Conservation (phyloP, 371 early-diverging fungal species). For the Syncephalastrum sp. region DNA sequence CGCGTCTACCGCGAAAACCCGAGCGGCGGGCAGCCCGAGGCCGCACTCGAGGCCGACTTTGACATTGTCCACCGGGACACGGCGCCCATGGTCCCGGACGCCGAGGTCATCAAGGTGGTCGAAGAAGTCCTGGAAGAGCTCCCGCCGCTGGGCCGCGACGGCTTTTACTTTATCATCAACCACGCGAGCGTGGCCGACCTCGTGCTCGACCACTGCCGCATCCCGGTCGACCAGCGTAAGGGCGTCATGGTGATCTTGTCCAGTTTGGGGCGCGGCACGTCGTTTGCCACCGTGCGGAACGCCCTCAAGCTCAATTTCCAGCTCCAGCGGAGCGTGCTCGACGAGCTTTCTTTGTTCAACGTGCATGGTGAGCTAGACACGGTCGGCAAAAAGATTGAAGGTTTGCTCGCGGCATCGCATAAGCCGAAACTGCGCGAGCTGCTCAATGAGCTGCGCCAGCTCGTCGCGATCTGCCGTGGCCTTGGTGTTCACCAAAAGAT, state of each 20-base stretch:
- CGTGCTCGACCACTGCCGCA: conserved; percentile 65
- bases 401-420: conserved; percentile 55
- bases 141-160: conserved; percentile 63
- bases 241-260: conserved; percentile 58
- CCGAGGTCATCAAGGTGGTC: conserved; percentile 86
- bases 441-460: conserved; percentile 44
- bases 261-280: conserved; percentile 56
- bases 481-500: conserved; percentile 69
- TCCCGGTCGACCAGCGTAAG: conserved; percentile 56
- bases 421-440: conserved; percentile 48
- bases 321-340: conserved; percentile 60
- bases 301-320: conserved; percentile 60
- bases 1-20: conserved; percentile 79
- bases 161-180: conserved; percentile 59
- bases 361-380: conserved; percentile 55
- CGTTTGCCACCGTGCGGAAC: conserved; percentile 63
- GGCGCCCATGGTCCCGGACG: conserved; percentile 79
- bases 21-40: conserved; percentile 80
- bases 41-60: conserved; percentile 84
- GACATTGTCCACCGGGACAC: conserved; percentile 80
- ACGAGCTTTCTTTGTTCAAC: conserved; percentile 68
- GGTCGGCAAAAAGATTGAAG: conserved; percentile 53
- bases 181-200: conserved; percentile 59
- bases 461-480: conserved; percentile 49
- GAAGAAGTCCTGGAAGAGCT: conserved; percentile 82